Evolutionary conservation across 306 rosid species (phyloP), one percentile per base, ranked within the genome.

Genomic region (Datisca glomerata): DNA sequence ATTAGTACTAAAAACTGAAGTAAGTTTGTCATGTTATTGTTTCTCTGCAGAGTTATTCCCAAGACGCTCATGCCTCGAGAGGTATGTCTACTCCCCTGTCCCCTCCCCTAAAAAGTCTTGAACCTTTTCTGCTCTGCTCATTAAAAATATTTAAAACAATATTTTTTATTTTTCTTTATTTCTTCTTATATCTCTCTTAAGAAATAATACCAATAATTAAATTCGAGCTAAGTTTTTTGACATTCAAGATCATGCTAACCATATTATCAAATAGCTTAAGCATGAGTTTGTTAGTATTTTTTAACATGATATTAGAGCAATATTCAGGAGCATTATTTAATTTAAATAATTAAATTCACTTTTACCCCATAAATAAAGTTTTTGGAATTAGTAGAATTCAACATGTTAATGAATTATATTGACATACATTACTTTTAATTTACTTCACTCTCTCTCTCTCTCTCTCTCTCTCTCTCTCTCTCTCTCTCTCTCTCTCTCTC

Each of bases 11-110:
- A 28, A 28, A 28, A n/a, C 76, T 76, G 54, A 71, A 25, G 6
- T 25, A 8, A 8, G 57, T 64, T 73, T 56, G 85, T 73, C 82
- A 55, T 74, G 55, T 70, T 67, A 47, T 59, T 83, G 89, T 79
- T 74, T 66, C 63, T 65, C 43, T 74, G 79, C 93, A 87, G 94
- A 61, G 89, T 87, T 58, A 87, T 87, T 79, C 97, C 97, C 78
- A 87, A 79, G 89, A 83, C 97, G 66, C 97, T 87, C 85, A 87
- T 83, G 89, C 93, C 97, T 76, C 85, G 89, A 83, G 97, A 87
- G 94, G 97, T 87, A 70, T 71, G 74, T 69, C 73, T 61, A 65
- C 59, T 69, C 24, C 63, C 34, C 21, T 63, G 58, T 21, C 34
- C n/a, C n/a, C n/a, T n/a, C n/a, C n/a, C n/a, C n/a, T n/a, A 51